Evolutionary conservation across 768 basidiomycete species (phyloP).

Genomic region (Boletus reticuloceps): DNA sequence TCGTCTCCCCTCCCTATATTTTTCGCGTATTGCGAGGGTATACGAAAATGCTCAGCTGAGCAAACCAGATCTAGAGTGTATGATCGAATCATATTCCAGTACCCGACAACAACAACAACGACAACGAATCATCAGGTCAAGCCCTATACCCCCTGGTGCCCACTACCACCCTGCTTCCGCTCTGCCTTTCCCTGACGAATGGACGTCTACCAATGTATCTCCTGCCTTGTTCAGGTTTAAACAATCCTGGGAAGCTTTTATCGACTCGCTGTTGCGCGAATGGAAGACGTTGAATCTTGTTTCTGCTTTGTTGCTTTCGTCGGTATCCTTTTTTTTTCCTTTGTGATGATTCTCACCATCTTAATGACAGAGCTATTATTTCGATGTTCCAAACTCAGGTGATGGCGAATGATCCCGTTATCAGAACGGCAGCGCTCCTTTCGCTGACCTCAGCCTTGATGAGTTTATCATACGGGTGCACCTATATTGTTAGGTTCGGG

Average conservation of each 20-base stretch:
- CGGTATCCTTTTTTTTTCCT: slow-evolving; percentile 14
- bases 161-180: slow-evolving; percentile 17
- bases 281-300: slow-evolving; percentile 79
- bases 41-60: slow-evolving; percentile 80
- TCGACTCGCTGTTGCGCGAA: slow-evolving; percentile 65
- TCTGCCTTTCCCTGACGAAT: slow-evolving; percentile 53
- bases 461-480: slow-evolving; percentile 70
- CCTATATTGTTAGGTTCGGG: slow-evolving; percentile 70
- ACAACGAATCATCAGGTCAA: slow-evolving; percentile 13
- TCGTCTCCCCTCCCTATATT: slow-evolving; percentile 76
- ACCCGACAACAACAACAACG: slow-evolving; percentile 14
- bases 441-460: slow-evolving; percentile 65
- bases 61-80: slow-evolving; percentile 62
- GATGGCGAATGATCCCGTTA: slow-evolving; percentile 58
- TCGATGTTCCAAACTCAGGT: slow-evolving; percentile 58
- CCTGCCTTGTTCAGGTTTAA: slow-evolving; percentile 66
- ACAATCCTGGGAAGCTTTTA: slow-evolving; percentile 65
- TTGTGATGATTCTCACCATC: background rate
- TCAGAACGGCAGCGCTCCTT: slow-evolving; percentile 59
- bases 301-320: slow-evolving; percentile 59
- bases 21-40: slow-evolving; percentile 71
- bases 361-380: slow-evolving; percentile 53
- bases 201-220: slow-evolving; percentile 49
- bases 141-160: slow-evolving; percentile 29
- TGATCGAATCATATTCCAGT: slow-evolving; percentile 37